Evolutionary conservation across 345 rosid species (phyloP), one percentile per base, ranked within the genome.

Genomic region (Physaria fendleri): DNA sequence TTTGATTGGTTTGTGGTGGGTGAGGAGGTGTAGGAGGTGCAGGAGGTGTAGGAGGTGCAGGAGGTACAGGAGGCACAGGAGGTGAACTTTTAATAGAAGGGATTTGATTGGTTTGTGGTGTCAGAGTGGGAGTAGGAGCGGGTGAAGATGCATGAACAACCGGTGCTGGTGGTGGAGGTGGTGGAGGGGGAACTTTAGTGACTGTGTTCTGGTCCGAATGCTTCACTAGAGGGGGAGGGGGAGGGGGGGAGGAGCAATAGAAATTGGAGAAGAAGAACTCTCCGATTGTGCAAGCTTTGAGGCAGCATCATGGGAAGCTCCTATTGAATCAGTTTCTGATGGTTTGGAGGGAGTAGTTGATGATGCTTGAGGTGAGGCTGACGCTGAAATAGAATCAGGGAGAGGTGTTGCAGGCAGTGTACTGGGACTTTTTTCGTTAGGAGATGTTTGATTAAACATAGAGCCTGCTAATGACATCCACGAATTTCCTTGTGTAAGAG

Each of bases 41-140:
- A 1, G 79, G 81, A n/a, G n/a, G n/a, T n/a, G n/a, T n/a, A n/a
- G 79, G 76, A 15, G 83, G 81, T 2, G 78, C 62, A 2, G 81
- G 83, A 64, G 79, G 59, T 27, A 8, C 9, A 28, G 32, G 32
- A 6, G 32, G 32, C 6, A 7, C 35, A 2, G 77, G 79, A 66
- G 81, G 81, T 62, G 74, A 61, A 59, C 25, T 62, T 65, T 21
- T 73, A 39, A 17, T n/a, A 13, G 52, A 32, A 44, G 70, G 33
- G 32, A 29, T 64, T 62, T 66, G 74, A 47, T 65, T 69, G 38
- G 62, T 55, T 28, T 69, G 71, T 23, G 79, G 77, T 6, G 57
- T 23, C n/a, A 74, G 65, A 45, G 30, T 29, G 8, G 51, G 17
- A 21, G 71, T 68, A 1, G 62, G 74, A 4, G 78, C 44, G 0